Evolutionary conservation across 2,329 filamentous ascomycete genomes (phyloP), one percentile per base, ranked within the genome.

Genomic region (Paecilomyces variotii): DNA sequence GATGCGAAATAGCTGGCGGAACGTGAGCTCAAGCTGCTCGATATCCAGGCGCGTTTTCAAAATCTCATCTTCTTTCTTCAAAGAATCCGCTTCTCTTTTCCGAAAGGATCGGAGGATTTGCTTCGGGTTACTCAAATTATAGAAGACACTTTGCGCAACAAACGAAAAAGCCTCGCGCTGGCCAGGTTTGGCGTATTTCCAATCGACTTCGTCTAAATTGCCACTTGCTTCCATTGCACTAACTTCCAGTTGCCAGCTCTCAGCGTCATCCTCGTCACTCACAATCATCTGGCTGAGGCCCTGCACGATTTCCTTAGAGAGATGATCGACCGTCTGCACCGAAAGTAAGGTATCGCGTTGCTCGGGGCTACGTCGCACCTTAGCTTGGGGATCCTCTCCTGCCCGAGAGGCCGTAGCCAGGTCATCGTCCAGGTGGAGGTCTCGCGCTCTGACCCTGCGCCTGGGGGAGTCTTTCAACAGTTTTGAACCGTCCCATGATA

Each of bases 71-170:
- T 28, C 14, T 6, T 54, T 27, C 25, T 58, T 54, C 24, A 54
- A 58, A 3, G 55, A 51, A 1, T 57, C 55, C 34, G 59, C 55
- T n/a, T 57, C 39, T 66, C 63, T 28, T 60, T 62, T 56, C 69
- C 66, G 64, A 79, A 78, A 7, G 77, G 39, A 79, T 45, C 61
- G 66, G 3, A 78, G 56, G 9, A 80, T 69, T 53, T 76, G 72
- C 30, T 63, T 69, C 25, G 74, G 70, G 56, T 67, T 73, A 60
- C 77, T 73, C 52, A 80, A 60, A 12, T 75, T 70, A 60, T 74
- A 80, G 59, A 73, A 76, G 1, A 78, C 68, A 57, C 76, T 79
- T 60, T 79, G 78, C 6, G 71, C 68, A 55, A 78, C 60, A 60
- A 78, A 79, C 4, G 73, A 67, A 55, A 74, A 76, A 14, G 66